phyloP scores from a whole-genome alignment of 768 basidiomycete genomes.

The Dacryopinax primogenitus region DNA sequence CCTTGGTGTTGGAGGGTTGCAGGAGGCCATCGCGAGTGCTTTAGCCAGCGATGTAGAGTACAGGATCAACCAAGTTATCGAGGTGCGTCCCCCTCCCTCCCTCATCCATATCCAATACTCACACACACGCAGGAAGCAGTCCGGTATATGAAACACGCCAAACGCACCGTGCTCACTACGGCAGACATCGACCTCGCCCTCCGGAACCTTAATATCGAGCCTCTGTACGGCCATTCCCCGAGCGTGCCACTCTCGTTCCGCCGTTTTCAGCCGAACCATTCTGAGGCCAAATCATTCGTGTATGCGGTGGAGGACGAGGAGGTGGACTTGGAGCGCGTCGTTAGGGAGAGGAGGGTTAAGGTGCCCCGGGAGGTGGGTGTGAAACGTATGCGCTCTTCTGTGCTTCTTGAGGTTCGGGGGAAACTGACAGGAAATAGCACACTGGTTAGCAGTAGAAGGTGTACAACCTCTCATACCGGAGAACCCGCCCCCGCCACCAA shows the following conservation, averaged over 20 bases:
- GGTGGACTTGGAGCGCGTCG: slow-evolving; percentile 84
- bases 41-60: slow-evolving; percentile 96
- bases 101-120: not conserved
- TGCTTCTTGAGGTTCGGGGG: not conserved
- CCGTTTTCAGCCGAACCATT: slow-evolving; percentile 31
- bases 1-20: slow-evolving; percentile 57
- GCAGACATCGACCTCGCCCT: slow-evolving; percentile 88
- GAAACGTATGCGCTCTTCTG: slow-evolving; percentile 32
- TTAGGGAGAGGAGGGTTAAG: slow-evolving; percentile 73
- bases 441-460: slow-evolving; percentile 97
- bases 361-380: slow-evolving; percentile 71
- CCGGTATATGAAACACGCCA: slow-evolving; percentile 90
- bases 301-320: slow-evolving; percentile 96
- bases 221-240: slow-evolving; percentile 73
- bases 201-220: slow-evolving; percentile 90
- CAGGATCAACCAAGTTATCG: slow-evolving; percentile 84
- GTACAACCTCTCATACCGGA: slow-evolving; percentile 94
- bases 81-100: slow-evolving; percentile 38
- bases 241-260: slow-evolving; percentile 52
- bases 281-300: slow-evolving; percentile 50
- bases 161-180: slow-evolving; percentile 77
- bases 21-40: slow-evolving; percentile 66
- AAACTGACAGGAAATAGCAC: slow-evolving; percentile 37
- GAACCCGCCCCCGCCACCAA: slow-evolving; percentile 60
- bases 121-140: slow-evolving; percentile 65